A percentile compares a stretch with the other conserved stretches of the same genome.
Conservation (phyloP, 2,329 filamentous ascomycete genomes). For the Colletotrichum coccodes region DNA sequence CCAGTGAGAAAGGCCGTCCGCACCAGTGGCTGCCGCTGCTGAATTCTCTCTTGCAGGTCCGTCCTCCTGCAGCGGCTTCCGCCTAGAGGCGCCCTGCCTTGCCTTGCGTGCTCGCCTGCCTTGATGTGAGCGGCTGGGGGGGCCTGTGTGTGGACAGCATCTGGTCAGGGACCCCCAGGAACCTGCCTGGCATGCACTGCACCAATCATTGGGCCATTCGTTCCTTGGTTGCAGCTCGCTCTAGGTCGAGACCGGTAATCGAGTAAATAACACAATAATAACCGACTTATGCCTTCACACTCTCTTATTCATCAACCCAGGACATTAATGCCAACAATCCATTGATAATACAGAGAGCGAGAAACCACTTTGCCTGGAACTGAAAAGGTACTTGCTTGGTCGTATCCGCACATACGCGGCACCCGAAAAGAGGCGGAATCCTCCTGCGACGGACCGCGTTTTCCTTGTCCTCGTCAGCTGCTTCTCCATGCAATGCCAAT, state of each 20-base stretch:
- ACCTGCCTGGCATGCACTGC: conserved; percentile 23
- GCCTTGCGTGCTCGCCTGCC: background rate
- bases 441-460: too few species aligned
- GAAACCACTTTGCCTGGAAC: too few species aligned
- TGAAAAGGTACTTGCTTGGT: too few species aligned
- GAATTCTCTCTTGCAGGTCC: background rate
- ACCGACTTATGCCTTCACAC: too few species aligned
- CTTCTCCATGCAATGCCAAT: background rate
- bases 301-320: background rate
- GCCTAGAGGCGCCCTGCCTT: background rate
- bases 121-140: background rate
- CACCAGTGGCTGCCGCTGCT: background rate
- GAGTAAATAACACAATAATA: background rate
- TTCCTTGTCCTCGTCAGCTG: too few species aligned
- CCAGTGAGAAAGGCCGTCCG: conserved; percentile 16
- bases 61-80: background rate
- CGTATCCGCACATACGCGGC: too few species aligned
- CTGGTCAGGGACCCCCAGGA: conserved; percentile 9
- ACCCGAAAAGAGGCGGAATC: too few species aligned
- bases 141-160: background rate
- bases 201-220: background rate
- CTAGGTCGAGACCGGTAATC: background rate
- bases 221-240: background rate
- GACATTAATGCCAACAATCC: background rate
- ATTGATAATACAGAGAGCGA: background rate